These are phyloP conservation scores for Przewalskia tangutica DNA, from an alignment of 257 asterid species.

Conservation along the genomic window DNA sequence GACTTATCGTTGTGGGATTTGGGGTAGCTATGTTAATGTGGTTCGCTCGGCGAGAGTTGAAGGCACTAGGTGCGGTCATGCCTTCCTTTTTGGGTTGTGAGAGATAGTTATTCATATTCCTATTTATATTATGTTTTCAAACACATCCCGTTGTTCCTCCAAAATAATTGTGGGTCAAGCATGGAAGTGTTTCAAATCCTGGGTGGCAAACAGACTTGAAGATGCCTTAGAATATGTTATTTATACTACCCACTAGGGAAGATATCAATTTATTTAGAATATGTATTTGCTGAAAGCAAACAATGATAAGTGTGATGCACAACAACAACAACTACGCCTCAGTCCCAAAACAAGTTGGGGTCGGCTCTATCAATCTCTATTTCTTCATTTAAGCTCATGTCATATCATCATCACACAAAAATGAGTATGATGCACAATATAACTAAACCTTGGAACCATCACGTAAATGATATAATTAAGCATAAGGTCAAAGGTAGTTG, in stretches of 20 bases:
- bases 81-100: too few species aligned
- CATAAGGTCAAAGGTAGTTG: conserved; percentile 9
- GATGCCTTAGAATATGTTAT: neutral
- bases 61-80: too few species aligned
- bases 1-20: too few species aligned
- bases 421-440: neutral
- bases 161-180: neutral
- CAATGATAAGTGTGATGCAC: neutral
- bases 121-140: neutral
- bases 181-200: neutral
- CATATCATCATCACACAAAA: too few species aligned
- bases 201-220: neutral
- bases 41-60: too few species aligned
- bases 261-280: neutral
- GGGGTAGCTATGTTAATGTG: too few species aligned
- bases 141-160: neutral
- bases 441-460: neutral
- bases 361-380: too few species aligned
- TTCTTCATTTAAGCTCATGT: too few species aligned
- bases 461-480: neutral
- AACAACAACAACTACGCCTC: neutral
- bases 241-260: neutral
- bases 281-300: neutral
- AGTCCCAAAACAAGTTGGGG: too few species aligned
- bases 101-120: neutral